These are phyloP conservation scores for Zygoascus sp. DNA, from an alignment of 1,139 yeast genomes.

Conservation along the genomic window DNA sequence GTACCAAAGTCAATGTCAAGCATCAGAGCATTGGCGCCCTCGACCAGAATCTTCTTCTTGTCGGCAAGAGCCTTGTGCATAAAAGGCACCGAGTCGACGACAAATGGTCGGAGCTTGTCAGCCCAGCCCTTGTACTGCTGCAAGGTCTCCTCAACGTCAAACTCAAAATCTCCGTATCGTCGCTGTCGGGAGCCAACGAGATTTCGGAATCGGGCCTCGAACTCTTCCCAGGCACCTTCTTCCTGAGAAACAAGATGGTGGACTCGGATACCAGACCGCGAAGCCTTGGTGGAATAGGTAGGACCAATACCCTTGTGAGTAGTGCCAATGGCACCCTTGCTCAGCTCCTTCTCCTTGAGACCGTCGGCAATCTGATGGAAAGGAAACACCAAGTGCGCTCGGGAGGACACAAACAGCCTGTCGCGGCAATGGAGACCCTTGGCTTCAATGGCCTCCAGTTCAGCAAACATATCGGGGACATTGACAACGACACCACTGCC, in stretches of 20 bases:
- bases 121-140: slow-evolving; percentile 70
- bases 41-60: slow-evolving; percentile 84
- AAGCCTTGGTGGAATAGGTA: slow-evolving; percentile 92
- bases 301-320: slow-evolving; percentile 99
- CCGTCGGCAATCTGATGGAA: slow-evolving; percentile 97
- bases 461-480: slow-evolving; percentile 87
- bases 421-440: slow-evolving; percentile 71
- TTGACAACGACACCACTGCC: slow-evolving; percentile 98
- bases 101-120: slow-evolving; percentile 77
- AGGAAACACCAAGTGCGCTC: slow-evolving; percentile 95
- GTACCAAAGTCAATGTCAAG: slow-evolving; percentile 97
- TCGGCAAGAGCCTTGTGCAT: slow-evolving; percentile 76
- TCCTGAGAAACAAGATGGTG: slow-evolving; percentile 91
- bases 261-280: slow-evolving; percentile 94
- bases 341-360: slow-evolving; percentile 87
- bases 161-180: slow-evolving; percentile 91
- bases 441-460: slow-evolving; percentile 70
- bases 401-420: slow-evolving; percentile 80
- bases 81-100: slow-evolving; percentile 86
- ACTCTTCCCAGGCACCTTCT: slow-evolving; percentile 90
- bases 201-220: slow-evolving; percentile 71
- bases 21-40: slow-evolving; percentile 98
- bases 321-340: slow-evolving; percentile 93
- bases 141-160: slow-evolving; percentile 77
- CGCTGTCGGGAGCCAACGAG: slow-evolving; percentile 73